Percentiles rank a stretch among this genome's conserved stretches.
Evolutionary conservation across 2,329 filamentous ascomycete species (phyloP).

Genomic region (Alternaria gansuensis): DNA sequence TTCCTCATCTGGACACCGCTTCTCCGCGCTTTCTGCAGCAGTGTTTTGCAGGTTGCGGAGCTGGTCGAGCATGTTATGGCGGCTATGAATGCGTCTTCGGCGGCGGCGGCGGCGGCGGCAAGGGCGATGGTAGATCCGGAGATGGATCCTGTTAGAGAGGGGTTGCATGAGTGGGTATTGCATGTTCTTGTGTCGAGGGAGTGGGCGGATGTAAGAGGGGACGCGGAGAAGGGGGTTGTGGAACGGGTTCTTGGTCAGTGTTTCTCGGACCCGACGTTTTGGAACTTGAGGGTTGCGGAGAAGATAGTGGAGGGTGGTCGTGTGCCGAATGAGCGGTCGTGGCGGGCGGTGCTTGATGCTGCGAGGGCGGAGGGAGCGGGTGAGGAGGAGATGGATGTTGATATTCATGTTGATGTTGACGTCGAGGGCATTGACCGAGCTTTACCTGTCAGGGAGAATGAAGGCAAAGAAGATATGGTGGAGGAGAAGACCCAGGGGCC

Average conservation of each 20-base stretch:
- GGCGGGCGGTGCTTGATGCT: slow-evolving; percentile 46
- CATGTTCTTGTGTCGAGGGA: slow-evolving; percentile 56
- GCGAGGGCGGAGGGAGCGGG: slow-evolving; percentile 23
- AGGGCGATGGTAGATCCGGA: slow-evolving; percentile 18
- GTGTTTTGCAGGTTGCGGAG: slow-evolving; percentile 46
- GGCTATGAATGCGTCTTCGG: slow-evolving; percentile 38
- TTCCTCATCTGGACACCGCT: slow-evolving; percentile 57
- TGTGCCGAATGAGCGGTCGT: slow-evolving; percentile 21
- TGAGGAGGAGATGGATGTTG: slow-evolving; percentile 18
- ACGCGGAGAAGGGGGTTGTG: slow-evolving; percentile 1
- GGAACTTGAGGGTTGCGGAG: slow-evolving; percentile 51
- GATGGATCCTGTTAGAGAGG: slow-evolving; percentile 53
- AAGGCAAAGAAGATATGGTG: slow-evolving; percentile 1
- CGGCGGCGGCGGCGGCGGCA: neutral
- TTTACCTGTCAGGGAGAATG: slow-evolving; percentile 6
- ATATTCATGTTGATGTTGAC: slow-evolving; percentile 19
- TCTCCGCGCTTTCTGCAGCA: slow-evolving; percentile 48
- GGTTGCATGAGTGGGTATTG: slow-evolving; percentile 59
- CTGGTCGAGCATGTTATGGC: slow-evolving; percentile 53
- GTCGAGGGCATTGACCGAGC: slow-evolving; percentile 9
- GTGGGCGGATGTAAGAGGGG: slow-evolving; percentile 46
- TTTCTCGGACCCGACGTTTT: slow-evolving; percentile 50
- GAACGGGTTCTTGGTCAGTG: slow-evolving; percentile 36
- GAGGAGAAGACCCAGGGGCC: slow-evolving; percentile 36
- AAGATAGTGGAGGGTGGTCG: slow-evolving; percentile 40